Percentiles rank a stretch among this genome's conserved stretches.
Conservation (phyloP, 768 basidiomycete species). For the Leccinum incarnatum region DNA sequence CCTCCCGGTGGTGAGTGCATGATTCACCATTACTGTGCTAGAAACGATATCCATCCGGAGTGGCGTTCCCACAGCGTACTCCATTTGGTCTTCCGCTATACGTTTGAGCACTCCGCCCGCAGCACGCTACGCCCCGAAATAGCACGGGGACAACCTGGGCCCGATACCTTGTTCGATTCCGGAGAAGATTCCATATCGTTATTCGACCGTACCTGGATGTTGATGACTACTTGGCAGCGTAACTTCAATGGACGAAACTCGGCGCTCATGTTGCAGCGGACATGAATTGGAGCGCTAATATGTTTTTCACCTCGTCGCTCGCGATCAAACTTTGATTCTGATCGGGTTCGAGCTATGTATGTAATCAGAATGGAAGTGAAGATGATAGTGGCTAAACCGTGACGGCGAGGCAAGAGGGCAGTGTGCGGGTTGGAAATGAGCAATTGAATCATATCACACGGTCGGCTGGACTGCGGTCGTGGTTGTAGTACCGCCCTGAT, state of each 20-base stretch:
- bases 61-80: neutral
- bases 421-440: neutral
- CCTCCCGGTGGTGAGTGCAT: neutral
- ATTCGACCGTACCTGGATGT: neutral
- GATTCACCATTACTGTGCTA: neutral
- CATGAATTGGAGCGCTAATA: neutral
- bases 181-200: conserved; percentile 4
- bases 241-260: neutral
- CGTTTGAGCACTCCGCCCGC: neutral
- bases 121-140: conserved; percentile 1
- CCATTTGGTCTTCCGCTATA: conserved; percentile 7
- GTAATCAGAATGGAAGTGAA: neutral
- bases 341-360: neutral
- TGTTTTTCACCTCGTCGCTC: neutral
- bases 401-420: neutral
- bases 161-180: neutral
- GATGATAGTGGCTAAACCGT: neutral
- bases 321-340: neutral
- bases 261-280: neutral
- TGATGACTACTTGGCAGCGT: neutral
- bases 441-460: neutral
- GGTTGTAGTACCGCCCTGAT: neutral
- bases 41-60: neutral
- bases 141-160: neutral
- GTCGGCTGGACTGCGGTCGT: neutral